Conservation (phyloP, 2,329 filamentous ascomycete species). For the Lojkania enalia region DNA sequence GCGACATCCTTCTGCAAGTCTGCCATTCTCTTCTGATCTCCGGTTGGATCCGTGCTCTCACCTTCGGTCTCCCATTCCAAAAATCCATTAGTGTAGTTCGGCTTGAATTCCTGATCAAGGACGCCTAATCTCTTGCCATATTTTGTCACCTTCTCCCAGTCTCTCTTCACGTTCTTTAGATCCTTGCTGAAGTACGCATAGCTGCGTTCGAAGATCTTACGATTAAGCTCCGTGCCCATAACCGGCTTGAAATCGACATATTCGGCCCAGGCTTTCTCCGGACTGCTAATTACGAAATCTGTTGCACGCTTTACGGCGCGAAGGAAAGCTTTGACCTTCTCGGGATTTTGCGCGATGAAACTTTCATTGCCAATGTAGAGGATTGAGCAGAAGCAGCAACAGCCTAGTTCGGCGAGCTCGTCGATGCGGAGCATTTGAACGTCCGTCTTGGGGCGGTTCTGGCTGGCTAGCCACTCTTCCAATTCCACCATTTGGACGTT, state of each 20-base stretch:
- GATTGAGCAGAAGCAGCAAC: constrained; percentile 83
- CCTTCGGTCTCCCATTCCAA: too few species aligned
- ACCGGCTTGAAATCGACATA: constrained; percentile 73
- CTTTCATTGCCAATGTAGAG: constrained; percentile 77
- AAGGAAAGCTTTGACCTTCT: constrained; percentile 69
- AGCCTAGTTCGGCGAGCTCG: constrained; percentile 76
- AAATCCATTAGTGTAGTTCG: constrained; percentile 77
- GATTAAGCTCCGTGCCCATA: constrained; percentile 69
- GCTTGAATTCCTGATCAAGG: constrained; percentile 62
- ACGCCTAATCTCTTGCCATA: constrained; percentile 76
- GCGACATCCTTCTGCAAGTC: too few species aligned
- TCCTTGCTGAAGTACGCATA: constrained; percentile 77
- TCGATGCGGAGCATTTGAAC: constrained; percentile 83
- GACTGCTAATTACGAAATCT: constrained; percentile 68
- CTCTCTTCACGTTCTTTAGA: constrained; percentile 72
- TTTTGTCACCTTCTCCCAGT: constrained; percentile 76
- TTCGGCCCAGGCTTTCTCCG: constrained; percentile 66
- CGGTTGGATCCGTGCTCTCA: too few species aligned
- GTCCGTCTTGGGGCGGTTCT: constrained; percentile 65
- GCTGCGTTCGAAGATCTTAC: constrained; percentile 78
- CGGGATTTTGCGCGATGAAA: constrained; percentile 68
- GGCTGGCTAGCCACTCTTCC: constrained; percentile 70
- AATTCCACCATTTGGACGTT: constrained; percentile 85
- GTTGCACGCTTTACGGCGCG: constrained; percentile 74
- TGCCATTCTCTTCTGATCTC: too few species aligned